These are phyloP conservation scores for Arthrobotrys musiformis DNA, from an alignment of 2,329 filamentous ascomycete species.

Conservation along the genomic window DNA sequence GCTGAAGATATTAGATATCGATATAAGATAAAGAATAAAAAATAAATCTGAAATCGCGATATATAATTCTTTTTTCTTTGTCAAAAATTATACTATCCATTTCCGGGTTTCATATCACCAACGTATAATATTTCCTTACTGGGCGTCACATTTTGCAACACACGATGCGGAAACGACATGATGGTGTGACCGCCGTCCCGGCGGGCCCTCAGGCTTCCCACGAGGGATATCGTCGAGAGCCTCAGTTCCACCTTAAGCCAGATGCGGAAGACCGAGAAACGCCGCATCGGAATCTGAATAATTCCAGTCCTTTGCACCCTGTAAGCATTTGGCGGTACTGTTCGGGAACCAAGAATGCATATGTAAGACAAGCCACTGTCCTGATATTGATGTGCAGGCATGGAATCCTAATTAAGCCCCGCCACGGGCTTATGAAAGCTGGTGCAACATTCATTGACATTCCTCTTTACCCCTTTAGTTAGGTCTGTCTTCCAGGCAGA, in stretches of 20 bases:
- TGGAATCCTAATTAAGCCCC: neutral
- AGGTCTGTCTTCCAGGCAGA: constrained; percentile 23
- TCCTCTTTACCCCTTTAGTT: constrained; percentile 19
- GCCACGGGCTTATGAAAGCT: neutral
- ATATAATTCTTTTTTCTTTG: constrained; percentile 1
- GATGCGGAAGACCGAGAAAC: constrained; percentile 22
- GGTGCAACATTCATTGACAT: constrained; percentile 9
- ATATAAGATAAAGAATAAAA: constrained; percentile 22
- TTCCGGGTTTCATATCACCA: constrained; percentile 15
- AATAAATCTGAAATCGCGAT: constrained; percentile 9
- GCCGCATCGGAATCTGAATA: neutral
- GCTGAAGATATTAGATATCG: constrained; percentile 13
- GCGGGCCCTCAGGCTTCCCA: constrained; percentile 8
- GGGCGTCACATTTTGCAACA: neutral
- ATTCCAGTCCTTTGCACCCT: constrained; percentile 7
- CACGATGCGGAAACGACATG: constrained; percentile 43
- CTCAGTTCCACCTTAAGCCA: constrained; percentile 13
- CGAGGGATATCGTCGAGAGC: constrained; percentile 10
- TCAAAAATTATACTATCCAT: constrained; percentile 14
- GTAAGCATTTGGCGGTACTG: constrained; percentile 25
- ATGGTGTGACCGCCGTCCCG: constrained; percentile 13
- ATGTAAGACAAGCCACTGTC: constrained; percentile 16
- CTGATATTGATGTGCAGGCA: neutral
- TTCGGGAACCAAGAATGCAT: constrained; percentile 20
- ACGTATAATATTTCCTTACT: constrained; percentile 4